Evolutionary conservation across 78 protist species (phyloP).

Genomic region (Tieghemostelium lacteum): DNA sequence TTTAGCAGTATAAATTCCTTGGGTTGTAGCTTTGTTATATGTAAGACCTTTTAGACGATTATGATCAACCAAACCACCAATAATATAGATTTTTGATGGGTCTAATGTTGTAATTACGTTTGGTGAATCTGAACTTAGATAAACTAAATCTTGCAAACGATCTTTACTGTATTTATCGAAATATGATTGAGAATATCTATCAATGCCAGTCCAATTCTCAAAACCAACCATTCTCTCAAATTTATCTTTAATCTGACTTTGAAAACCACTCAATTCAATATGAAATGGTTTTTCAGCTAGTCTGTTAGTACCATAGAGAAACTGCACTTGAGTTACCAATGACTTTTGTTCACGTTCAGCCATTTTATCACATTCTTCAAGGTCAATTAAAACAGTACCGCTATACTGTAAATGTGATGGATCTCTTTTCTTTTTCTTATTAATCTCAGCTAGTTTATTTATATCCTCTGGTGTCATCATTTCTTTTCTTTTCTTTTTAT

Average conservation of each 20-base stretch:
- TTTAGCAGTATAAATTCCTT: slow-evolving; percentile 72
- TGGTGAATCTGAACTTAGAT: slow-evolving; percentile 71
- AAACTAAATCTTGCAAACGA: slow-evolving; percentile 32
- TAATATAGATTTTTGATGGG: neutral
- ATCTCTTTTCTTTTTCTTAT: slow-evolving; percentile 34
- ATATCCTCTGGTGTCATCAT: slow-evolving; percentile 40
- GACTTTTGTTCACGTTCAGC: slow-evolving; percentile 16
- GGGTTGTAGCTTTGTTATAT: slow-evolving; percentile 44
- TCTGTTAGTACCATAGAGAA: slow-evolving; percentile 31
- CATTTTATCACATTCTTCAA: slow-evolving; percentile 23
- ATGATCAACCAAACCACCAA: slow-evolving; percentile 91
- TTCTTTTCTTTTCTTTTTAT: slow-evolving; percentile 20
- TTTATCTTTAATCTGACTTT: neutral
- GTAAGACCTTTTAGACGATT: slow-evolving; percentile 81
- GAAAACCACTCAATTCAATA: slow-evolving; percentile 5
- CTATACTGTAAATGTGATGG: neutral
- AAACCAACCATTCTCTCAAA: slow-evolving; percentile 34
- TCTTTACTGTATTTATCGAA: slow-evolving; percentile 26
- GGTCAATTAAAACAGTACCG: slow-evolving; percentile 36
- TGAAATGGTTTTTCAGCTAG: slow-evolving; percentile 29
- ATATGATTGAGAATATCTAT: neutral
- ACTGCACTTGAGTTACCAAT: slow-evolving; percentile 44
- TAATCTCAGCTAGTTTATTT: neutral
- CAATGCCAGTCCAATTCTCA: slow-evolving; percentile 7
- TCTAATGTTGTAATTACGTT: neutral